Evolutionary conservation across 495 filamentous ascomycete species (phyloP).

Genomic region (Parmelia sp.): DNA sequence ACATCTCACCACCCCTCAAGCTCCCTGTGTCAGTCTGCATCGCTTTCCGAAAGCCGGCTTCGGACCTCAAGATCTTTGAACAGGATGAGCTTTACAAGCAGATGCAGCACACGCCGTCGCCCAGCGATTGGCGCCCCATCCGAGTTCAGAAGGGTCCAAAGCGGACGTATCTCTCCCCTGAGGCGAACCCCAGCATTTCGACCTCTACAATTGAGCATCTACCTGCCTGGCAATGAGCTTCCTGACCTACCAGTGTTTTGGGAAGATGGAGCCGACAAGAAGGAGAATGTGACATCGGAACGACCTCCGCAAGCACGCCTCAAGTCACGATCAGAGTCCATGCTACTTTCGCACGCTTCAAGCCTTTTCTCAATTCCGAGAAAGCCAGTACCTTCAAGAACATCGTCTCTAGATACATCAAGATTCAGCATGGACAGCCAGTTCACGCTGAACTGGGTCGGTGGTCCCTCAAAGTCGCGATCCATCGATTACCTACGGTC

Average conservation of each 20-base stretch:
- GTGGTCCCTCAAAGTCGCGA: conserved; percentile 11
- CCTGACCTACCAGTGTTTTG: conserved; percentile 51
- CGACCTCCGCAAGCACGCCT: conserved; percentile 25
- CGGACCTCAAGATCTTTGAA: conserved; percentile 41
- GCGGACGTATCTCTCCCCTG: conserved; percentile 28
- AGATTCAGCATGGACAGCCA: conserved; percentile 25
- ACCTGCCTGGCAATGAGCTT: conserved; percentile 56
- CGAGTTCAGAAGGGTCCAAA: conserved; percentile 47
- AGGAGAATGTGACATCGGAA: conserved; percentile 11
- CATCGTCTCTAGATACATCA: conserved; percentile 21
- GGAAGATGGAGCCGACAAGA: conserved; percentile 12
- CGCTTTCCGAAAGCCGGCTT: conserved; percentile 38
- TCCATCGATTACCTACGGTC: conserved; percentile 18
- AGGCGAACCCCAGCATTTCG: conserved; percentile 44
- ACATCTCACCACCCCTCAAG: conserved; percentile 18
- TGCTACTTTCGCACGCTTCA: conserved; percentile 21
- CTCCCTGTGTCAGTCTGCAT: conserved; percentile 33
- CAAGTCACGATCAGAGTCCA: conserved; percentile 25
- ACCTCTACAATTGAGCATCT: conserved; percentile 71
- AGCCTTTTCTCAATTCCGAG: conserved; percentile 23
- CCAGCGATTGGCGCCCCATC: conserved; percentile 48
- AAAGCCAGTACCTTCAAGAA: conserved; percentile 23
- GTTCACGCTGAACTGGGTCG: conserved; percentile 6
- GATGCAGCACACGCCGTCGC: conserved; percentile 38
- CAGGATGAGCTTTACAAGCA: conserved; percentile 46